A percentile compares a stretch with the other conserved stretches of the same genome.
Evolutionary conservation across 2,329 filamentous ascomycete species (phyloP).

Genomic region (Fusarium guadeloupense): DNA sequence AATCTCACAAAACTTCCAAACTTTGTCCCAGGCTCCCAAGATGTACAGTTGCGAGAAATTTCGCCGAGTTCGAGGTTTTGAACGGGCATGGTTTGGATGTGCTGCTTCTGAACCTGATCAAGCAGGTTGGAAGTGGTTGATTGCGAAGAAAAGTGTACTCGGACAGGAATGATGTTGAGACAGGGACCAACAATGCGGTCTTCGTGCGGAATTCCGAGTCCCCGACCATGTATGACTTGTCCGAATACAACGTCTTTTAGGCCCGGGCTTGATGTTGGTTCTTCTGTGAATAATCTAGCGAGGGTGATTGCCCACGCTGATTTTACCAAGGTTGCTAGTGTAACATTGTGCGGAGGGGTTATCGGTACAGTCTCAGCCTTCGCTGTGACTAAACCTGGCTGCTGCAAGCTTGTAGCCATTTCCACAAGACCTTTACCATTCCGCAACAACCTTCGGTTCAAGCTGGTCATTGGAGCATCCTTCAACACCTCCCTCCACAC

Average conservation of each 20-base stretch:
- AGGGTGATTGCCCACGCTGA: constrained; percentile 1
- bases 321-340: constrained; percentile 6
- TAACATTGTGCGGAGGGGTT: not conserved
- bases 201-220: not conserved
- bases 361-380: not conserved
- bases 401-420: no score
- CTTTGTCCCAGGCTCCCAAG: not conserved
- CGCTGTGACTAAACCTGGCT: not conserved
- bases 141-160: not conserved
- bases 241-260: not conserved
- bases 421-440: no score
- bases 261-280: no score
- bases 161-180: constrained; percentile 10
- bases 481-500: not conserved
- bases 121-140: not conserved
- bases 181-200: constrained; percentile 7
- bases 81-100: not conserved
- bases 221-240: constrained; percentile 3
- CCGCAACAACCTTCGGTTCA: not conserved
- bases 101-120: not conserved
- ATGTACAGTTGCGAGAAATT: not conserved
- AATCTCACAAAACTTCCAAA: constrained; percentile 6
- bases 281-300: not conserved
- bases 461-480: not conserved
- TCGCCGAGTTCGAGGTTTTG: not conserved